phyloP scores from a whole-genome alignment of 140 eudicot genomes.

The Bidens hawaiensis region DNA sequence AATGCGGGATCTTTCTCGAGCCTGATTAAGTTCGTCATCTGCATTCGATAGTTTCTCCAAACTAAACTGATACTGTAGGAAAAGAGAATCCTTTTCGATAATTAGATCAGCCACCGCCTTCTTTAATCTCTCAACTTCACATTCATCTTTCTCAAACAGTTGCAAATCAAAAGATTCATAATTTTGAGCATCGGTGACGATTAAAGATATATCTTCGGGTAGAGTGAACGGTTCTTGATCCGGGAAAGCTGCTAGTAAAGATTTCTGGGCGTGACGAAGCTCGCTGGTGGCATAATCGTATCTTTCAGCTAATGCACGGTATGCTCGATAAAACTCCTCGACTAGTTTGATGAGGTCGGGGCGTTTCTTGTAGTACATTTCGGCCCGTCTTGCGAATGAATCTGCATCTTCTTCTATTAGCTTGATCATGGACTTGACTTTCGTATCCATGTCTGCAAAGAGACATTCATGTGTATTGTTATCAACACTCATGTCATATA shows the following conservation, averaged over 20 bases:
- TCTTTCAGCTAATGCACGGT: slow-evolving; percentile 97
- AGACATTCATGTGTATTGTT: background rate
- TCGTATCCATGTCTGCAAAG: slow-evolving; percentile 80
- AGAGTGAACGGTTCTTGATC: slow-evolving; percentile 56
- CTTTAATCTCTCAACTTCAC: slow-evolving; percentile 52
- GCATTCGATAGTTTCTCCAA: slow-evolving; percentile 49
- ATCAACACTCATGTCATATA: background rate
- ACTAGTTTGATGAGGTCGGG: slow-evolving; percentile 98
- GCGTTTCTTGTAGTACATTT: slow-evolving; percentile 95
- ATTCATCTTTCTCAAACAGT: slow-evolving; percentile 36
- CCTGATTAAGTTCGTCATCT: slow-evolving; percentile 55
- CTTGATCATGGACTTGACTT: slow-evolving; percentile 93
- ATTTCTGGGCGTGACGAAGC: slow-evolving; percentile 84
- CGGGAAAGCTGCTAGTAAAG: slow-evolving; percentile 88
- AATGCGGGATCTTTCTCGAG: slow-evolving; percentile 33
- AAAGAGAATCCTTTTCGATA: slow-evolving; percentile 59
- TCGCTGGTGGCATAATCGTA: slow-evolving; percentile 95
- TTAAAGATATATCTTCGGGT: slow-evolving; percentile 54
- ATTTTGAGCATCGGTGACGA: slow-evolving; percentile 38
- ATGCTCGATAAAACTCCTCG: slow-evolving; percentile 94
- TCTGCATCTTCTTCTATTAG: slow-evolving; percentile 99
- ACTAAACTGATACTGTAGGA: slow-evolving; percentile 50
- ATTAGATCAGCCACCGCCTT: slow-evolving; percentile 45
- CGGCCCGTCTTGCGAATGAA: slow-evolving; percentile 98
- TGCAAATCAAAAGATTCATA: slow-evolving; percentile 15